These are phyloP conservation scores for Suillus decipiens DNA, from an alignment of 768 basidiomycete genomes.

Conservation along the genomic window DNA sequence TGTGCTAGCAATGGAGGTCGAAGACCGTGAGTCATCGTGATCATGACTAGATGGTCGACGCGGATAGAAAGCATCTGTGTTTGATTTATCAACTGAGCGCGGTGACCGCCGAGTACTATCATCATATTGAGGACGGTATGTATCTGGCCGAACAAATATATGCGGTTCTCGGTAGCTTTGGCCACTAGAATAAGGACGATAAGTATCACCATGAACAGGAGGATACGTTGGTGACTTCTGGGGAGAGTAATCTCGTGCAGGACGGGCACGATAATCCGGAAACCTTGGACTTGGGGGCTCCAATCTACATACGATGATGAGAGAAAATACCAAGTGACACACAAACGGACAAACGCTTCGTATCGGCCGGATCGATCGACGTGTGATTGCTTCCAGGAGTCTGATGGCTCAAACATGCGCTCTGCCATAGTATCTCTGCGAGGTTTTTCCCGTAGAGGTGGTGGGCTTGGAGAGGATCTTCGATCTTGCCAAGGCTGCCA, in stretches of 20 bases:
- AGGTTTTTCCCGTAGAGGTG: slow-evolving; percentile 33
- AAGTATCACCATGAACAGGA: slow-evolving; percentile 47
- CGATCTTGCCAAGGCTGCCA: slow-evolving; percentile 48
- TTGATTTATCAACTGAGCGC: slow-evolving; percentile 33
- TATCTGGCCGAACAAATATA: slow-evolving; percentile 42
- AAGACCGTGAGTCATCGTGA: slow-evolving; percentile 27
- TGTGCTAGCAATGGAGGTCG: slow-evolving; percentile 35
- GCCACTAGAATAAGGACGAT: slow-evolving; percentile 43
- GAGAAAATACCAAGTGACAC: slow-evolving; percentile 24
- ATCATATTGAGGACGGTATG: slow-evolving; percentile 52
- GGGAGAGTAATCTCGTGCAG: slow-evolving; percentile 37
- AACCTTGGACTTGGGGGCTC: slow-evolving; percentile 36
- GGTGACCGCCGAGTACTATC: slow-evolving; percentile 34
- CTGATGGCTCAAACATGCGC: slow-evolving; percentile 73
- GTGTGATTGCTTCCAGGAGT: slow-evolving; percentile 66
- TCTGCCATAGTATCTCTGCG: slow-evolving; percentile 43
- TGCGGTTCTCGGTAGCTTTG: slow-evolving; percentile 42
- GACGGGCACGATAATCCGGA: slow-evolving; percentile 37
- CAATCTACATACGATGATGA: slow-evolving; percentile 24
- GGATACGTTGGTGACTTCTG: slow-evolving; percentile 35
- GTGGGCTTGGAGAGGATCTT: slow-evolving; percentile 41
- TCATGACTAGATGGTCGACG: slow-evolving; percentile 26
- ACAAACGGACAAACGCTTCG: slow-evolving; percentile 40
- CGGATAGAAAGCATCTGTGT: slow-evolving; percentile 27
- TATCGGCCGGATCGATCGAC: slow-evolving; percentile 42